Evolutionary conservation across 176 grass and related monocot species (phyloP).

Genomic region (Eremochloa ophiuroides): DNA sequence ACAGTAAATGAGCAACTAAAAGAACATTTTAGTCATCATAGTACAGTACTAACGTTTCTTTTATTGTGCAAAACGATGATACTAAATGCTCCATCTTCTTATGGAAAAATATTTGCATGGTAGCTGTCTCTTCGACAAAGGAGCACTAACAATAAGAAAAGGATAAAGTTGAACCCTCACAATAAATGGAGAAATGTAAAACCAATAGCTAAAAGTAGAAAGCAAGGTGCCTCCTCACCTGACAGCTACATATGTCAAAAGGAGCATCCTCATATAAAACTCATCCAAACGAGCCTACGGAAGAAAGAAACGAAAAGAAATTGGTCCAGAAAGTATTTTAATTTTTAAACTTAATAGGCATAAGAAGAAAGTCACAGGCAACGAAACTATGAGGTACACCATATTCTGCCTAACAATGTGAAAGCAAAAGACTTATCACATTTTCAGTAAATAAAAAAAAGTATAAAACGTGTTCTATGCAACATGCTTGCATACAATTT

Average conservation of each 20-base stretch:
- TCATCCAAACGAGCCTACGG: conserved; percentile 73
- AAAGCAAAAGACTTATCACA: conserved; percentile 1
- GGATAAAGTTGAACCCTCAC: background rate
- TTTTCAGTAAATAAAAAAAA: conserved; percentile 15
- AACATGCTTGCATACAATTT: conserved; percentile 1
- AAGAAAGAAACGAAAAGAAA: conserved; percentile 15
- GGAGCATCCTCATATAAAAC: conserved; percentile 77
- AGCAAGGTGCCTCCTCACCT: conserved; percentile 49
- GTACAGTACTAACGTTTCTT: background rate
- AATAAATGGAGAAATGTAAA: background rate
- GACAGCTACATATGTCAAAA: conserved; percentile 92
- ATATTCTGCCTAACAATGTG: background rate
- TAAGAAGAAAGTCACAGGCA: background rate
- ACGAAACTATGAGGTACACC: background rate
- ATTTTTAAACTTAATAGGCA: background rate
- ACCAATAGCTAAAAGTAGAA: background rate
- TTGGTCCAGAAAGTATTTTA: no score
- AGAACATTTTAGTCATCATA: background rate
- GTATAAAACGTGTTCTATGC: background rate
- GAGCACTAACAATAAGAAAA: background rate
- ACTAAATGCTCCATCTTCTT: background rate
- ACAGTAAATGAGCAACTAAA: background rate
- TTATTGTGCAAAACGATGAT: conserved; percentile 7
- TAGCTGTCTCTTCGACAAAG: background rate
- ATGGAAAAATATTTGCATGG: background rate